Evolutionary conservation across 352 stramenopile species (phyloP), one percentile per base, ranked within the genome.

Genomic region (Pythium sp.): DNA sequence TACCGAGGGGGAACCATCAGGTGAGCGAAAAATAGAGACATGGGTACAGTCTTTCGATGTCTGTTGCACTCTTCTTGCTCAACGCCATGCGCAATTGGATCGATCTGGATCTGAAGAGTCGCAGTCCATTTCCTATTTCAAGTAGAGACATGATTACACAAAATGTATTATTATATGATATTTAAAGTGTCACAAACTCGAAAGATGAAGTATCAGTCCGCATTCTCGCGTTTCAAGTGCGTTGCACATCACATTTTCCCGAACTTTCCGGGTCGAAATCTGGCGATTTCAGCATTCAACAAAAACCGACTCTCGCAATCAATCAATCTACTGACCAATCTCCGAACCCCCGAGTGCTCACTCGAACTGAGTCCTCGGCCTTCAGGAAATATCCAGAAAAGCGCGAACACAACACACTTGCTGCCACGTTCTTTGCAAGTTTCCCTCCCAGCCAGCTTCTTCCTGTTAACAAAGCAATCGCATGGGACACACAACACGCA

Each of bases 31-130:
- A 20, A 62, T 22, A 62, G 32, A 20, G 20, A 24, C 30, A 34
- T 62, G 57, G 57, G 24, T 62, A 49, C 32, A 46, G 14, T 57
- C 34, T 57, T n/a, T 57, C 51, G 24, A 57, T 46, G 24, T 28
- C 1, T 32, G n/a, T 55, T 55, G n/a, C 12, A 11, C 22, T 26
- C 49, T 32, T 26, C 22, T n/a, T 30, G 22, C 49, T 30, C 8
- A 8, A 65, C 46, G 2, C 59, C 34, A 55, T 56, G 15, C 15
- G 14, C 12, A 47, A 47, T 22, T 49, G 5, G 41, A 11, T n/a
- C 41, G 15, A 49, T 49, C 41, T 49, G 41, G 15, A 9, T 49
- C 28, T 1, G 38, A 65, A 58, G 11, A 24, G 34, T 5, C 32
- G 18, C 34, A 51, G 5, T 32, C n/a, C 5, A 5, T 41, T 18